Evolutionary conservation across 169 alveolate genomes (phyloP).

Genomic region (Plasmodium sp.): DNA sequence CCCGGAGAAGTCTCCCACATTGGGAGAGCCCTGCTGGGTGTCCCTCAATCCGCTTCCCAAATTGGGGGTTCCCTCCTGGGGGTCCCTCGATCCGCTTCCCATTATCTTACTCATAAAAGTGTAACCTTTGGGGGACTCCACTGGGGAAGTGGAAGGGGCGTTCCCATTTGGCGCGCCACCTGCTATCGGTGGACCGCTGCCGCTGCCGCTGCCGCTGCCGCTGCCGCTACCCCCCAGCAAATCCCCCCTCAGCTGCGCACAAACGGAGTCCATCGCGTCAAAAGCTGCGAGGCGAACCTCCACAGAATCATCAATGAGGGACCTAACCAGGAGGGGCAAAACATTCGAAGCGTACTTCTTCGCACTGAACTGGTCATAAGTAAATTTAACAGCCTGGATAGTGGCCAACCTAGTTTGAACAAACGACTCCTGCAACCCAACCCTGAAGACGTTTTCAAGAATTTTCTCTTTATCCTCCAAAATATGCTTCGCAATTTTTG

Average conservation of each 20-base stretch:
- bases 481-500: slow-evolving; percentile 80
- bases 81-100: not conserved
- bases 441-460: slow-evolving; percentile 80
- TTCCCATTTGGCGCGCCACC: not conserved
- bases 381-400: slow-evolving; percentile 78
- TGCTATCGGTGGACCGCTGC: not conserved
- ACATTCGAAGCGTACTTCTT: slow-evolving; percentile 73
- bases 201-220: not conserved
- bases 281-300: slow-evolving; percentile 72
- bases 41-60: not conserved
- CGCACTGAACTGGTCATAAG: slow-evolving; percentile 76
- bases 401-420: slow-evolving; percentile 76
- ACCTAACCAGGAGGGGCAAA: slow-evolving; percentile 78
- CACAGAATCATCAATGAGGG: slow-evolving; percentile 75
- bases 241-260: slow-evolving; percentile 15
- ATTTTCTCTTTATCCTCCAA: slow-evolving; percentile 77
- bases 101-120: not conserved
- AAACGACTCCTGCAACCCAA: slow-evolving; percentile 78
- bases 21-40: not conserved
- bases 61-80: not conserved
- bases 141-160: not conserved
- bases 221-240: not conserved
- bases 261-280: slow-evolving; percentile 75
- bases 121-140: not conserved
- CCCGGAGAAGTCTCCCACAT: not conserved